phyloP scores from a whole-genome alignment of 2,329 filamentous ascomycete genomes.

The Aureobasidium melanogenum region DNA sequence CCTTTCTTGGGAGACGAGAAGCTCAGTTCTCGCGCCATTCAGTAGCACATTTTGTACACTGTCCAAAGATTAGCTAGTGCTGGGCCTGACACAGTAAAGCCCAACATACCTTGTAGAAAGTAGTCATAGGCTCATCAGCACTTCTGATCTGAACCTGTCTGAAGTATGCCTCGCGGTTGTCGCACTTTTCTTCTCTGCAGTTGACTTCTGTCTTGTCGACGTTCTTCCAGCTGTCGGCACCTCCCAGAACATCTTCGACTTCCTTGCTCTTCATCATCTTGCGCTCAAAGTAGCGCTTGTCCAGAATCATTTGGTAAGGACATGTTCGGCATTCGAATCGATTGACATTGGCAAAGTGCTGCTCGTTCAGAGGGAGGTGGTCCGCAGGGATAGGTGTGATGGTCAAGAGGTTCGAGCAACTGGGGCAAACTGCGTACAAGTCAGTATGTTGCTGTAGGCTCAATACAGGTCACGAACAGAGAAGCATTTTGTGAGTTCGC shows the following conservation, averaged over 20 bases:
- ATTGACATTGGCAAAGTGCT: conserved; percentile 46
- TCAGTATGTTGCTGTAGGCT: background rate
- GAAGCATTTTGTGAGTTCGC: conserved; percentile 45
- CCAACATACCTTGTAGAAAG: conserved; percentile 71
- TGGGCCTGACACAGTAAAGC: background rate
- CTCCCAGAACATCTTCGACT: conserved; percentile 83
- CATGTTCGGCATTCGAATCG: conserved; percentile 93
- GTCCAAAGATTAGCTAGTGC: background rate
- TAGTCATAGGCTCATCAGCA: conserved; percentile 97
- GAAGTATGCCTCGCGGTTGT: conserved; percentile 79
- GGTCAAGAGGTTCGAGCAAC: conserved; percentile 76
- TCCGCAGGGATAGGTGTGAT: conserved; percentile 45
- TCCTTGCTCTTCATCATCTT: conserved; percentile 74
- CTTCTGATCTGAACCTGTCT: conserved; percentile 96
- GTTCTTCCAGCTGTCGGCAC: conserved; percentile 81
- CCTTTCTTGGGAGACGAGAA: background rate
- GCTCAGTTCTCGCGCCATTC: conserved; percentile 37
- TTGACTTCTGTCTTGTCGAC: conserved; percentile 76
- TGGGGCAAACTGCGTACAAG: conserved; percentile 58
- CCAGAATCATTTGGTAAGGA: conserved; percentile 81
- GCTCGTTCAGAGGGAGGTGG: conserved; percentile 29
- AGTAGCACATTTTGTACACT: conserved; percentile 34
- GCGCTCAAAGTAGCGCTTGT: conserved; percentile 71
- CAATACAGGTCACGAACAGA: conserved; percentile 44
- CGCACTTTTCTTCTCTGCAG: conserved; percentile 73